A percentile compares a stretch with the other conserved stretches of the same genome.
phyloP scores from a whole-genome alignment of 2,329 filamentous ascomycete species.

The Sordariomycetes sp. region DNA sequence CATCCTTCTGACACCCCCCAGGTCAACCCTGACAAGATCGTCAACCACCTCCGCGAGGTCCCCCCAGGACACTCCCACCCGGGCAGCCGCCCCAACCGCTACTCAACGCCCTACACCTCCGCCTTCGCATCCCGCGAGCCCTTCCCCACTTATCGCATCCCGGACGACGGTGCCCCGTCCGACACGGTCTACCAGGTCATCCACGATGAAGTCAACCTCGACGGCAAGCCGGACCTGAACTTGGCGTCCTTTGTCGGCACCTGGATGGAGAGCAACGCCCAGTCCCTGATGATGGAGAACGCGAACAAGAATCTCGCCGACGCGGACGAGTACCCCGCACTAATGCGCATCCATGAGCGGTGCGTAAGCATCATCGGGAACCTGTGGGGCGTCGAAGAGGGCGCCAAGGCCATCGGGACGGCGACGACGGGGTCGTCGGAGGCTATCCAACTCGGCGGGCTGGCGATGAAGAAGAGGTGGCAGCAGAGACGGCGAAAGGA shows the following conservation, averaged over 20 bases:
- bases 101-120: conserved; percentile 43
- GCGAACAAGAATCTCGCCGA: conserved; percentile 61
- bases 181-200: conserved; percentile 54
- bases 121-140: conserved; percentile 39
- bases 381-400: conserved; percentile 48
- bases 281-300: conserved; percentile 53
- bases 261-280: conserved; percentile 55
- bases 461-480: conserved; percentile 67
- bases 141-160: conserved; percentile 47
- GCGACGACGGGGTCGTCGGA: conserved; percentile 61
- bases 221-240: conserved; percentile 55
- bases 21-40: conserved; percentile 42
- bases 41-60: conserved; percentile 33
- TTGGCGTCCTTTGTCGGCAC: conserved; percentile 59
- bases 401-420: conserved; percentile 52
- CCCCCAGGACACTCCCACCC: conserved; percentile 20
- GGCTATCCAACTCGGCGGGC: conserved; percentile 55
- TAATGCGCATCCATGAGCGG: conserved; percentile 46
- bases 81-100: conserved; percentile 24
- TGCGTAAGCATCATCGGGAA: conserved; percentile 57
- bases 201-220: conserved; percentile 48
- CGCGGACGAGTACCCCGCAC: conserved; percentile 50
- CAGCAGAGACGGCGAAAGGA: conserved; percentile 45
- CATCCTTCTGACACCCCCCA: conserved; percentile 11
- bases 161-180: conserved; percentile 40